Evolutionary conservation across 495 filamentous ascomycete species (phyloP).

Genomic region (Aspergillus coremiiformis): DNA sequence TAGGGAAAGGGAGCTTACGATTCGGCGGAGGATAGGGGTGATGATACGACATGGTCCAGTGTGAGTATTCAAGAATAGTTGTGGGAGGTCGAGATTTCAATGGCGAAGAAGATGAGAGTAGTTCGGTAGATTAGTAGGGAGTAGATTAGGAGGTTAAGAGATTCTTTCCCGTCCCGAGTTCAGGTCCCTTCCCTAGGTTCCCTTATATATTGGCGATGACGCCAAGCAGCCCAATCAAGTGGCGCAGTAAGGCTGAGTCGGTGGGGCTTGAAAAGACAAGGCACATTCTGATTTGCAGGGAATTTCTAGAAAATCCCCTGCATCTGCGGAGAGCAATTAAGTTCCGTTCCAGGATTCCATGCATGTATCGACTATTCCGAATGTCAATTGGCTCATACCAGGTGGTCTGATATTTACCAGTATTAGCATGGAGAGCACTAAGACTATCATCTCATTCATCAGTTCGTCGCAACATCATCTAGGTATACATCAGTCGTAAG

Average conservation of each 20-base stretch:
- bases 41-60: conserved; percentile 23
- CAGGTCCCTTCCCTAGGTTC: too few relatives aligned
- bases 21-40: conserved; percentile 22
- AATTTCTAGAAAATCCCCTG: neutral
- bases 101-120: too few relatives aligned
- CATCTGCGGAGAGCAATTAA: neutral
- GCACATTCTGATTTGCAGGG: neutral
- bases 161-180: too few relatives aligned
- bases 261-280: neutral
- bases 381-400: too few relatives aligned
- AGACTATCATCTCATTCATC: neutral
- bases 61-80: neutral
- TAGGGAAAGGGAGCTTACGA: conserved; percentile 16
- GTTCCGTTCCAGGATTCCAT: too few relatives aligned
- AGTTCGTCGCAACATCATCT: neutral
- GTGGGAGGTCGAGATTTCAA: too few relatives aligned
- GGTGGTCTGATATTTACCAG: too few relatives aligned
- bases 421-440: too few relatives aligned
- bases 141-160: neutral
- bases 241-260: neutral
- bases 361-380: too few relatives aligned
- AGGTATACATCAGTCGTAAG: neutral
- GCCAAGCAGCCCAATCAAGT: neutral
- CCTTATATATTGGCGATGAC: too few relatives aligned
- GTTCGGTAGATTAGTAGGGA: neutral